Evolutionary conservation across 345 rosid genomes (phyloP).

Genomic region (Populus ilicifolia): DNA sequence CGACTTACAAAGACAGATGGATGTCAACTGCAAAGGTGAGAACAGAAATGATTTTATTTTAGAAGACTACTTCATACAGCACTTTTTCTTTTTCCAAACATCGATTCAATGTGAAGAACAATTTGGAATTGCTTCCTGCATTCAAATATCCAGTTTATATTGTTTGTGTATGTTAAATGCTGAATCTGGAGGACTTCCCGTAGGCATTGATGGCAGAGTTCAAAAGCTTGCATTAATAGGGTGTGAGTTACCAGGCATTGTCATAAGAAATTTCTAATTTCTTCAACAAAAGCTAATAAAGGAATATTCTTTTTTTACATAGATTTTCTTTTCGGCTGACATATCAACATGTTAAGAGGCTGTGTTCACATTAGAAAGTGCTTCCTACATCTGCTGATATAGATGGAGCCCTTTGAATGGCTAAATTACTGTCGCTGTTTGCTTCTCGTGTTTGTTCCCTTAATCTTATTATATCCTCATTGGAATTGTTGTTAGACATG

Average conservation of each 20-base stretch:
- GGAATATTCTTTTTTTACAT: neutral
- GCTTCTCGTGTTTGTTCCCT: too few species aligned
- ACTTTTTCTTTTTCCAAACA: neutral
- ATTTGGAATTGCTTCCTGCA: neutral
- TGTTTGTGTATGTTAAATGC: neutral
- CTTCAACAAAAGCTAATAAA: neutral
- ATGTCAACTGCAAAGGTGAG: constrained; percentile 82
- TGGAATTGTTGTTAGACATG: too few species aligned
- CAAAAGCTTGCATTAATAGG: neutral
- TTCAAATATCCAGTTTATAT: neutral
- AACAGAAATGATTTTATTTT: neutral
- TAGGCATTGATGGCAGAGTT: neutral
- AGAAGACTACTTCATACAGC: neutral
- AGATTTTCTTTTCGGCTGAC: too few species aligned
- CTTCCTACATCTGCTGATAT: too few species aligned
- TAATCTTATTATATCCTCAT: too few species aligned
- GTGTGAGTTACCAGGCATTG: neutral
- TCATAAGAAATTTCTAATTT: neutral
- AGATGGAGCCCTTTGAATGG: too few species aligned
- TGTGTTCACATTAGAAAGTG: too few species aligned
- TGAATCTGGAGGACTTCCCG: neutral
- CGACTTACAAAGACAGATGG: constrained; percentile 87
- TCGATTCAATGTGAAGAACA: neutral
- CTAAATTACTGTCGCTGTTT: too few species aligned
- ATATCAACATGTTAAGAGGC: too few species aligned